Base-by-base conservation (phyloP, 192 early-diverging fungal genomes). In the Coemansia sp. region DNA sequence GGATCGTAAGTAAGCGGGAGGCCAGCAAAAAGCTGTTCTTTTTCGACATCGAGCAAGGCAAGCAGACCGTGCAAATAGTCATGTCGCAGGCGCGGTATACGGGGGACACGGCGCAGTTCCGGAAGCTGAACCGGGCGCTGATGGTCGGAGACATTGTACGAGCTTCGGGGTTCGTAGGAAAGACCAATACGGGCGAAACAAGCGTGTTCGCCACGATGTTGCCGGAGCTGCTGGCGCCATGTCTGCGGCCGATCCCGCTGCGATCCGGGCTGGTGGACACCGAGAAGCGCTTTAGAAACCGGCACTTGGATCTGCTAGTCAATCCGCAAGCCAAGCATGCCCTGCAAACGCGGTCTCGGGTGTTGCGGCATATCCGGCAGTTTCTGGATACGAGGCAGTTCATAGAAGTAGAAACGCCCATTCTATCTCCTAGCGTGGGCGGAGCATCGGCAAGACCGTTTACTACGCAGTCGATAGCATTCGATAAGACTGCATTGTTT, bases 371-470 rank as follows among this genome's bases (percentile, higher is more conserved):
- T 51, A 80, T 93, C 8, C 81, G 90, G 6, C 11, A 53, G 9
- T 92, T 83, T 53, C 62, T 94, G 10, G 82, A 87, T 41, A 40
- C 51, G 21, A 71, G 84, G 4, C 76, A 67, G 8, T 94, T 94
- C 67, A 42, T 90, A 8, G 92, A 94, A 58, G 90, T 92, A 0
- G 92, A 94, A 56, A 94, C 92, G 9, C 92, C 92, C 0, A 71
- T 93, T 14, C 65, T 94, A 14, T 85, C 84, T 2, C 61, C 84
- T 0, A 79, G 82, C 12, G 85, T 82, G 3, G 90, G 90, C 16
- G 92, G 92, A 17, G 92, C 92, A 2, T 87, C 84, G 51, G 92
- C 92, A 6, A 75, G 78, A 51, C 92, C 92, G 10, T 94, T 94
- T 50, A 55, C 64, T 0, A 94, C 91, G 2, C 67, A 64, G n/a